Evolutionary conservation across 805 yeast genomes (phyloP).

Genomic region (Candida nitratophila): DNA sequence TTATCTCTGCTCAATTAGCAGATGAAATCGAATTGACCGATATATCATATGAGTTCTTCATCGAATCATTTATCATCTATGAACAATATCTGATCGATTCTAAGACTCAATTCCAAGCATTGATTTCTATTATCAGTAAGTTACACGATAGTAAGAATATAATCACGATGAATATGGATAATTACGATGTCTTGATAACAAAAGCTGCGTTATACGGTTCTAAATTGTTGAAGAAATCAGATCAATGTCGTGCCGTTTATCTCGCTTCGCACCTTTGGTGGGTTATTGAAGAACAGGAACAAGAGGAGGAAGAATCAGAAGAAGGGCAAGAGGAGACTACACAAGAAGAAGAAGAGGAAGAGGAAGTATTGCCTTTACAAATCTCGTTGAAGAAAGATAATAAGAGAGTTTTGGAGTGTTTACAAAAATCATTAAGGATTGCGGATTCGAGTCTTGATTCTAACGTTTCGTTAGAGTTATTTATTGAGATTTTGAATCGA

Average conservation of each 20-base stretch:
- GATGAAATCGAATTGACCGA: slow-evolving; percentile 70
- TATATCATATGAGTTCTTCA: slow-evolving; percentile 80
- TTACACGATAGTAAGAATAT: slow-evolving; percentile 36
- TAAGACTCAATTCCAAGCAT: slow-evolving; percentile 40
- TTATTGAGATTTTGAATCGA: slow-evolving; percentile 83
- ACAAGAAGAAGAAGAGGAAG: slow-evolving; percentile 23
- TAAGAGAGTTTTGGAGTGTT: slow-evolving; percentile 82
- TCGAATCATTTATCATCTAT: slow-evolving; percentile 78
- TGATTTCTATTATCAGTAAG: slow-evolving; percentile 39
- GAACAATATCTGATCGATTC: slow-evolving; percentile 55
- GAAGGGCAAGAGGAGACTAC: slow-evolving; percentile 39
- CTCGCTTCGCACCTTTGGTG: slow-evolving; percentile 91
- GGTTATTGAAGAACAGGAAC: slow-evolving; percentile 55
- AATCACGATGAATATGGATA: slow-evolving; percentile 37
- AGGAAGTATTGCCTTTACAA: slow-evolving; percentile 9
- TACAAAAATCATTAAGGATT: slow-evolving; percentile 79
- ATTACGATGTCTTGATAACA: slow-evolving; percentile 75
- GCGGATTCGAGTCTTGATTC: slow-evolving; percentile 93
- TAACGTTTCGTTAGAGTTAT: slow-evolving; percentile 66
- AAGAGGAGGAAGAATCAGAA: slow-evolving; percentile 30
- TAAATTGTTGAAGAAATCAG: slow-evolving; percentile 82
- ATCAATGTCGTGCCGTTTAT: slow-evolving; percentile 89
- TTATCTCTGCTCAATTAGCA: slow-evolving; percentile 67
- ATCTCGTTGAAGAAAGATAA: slow-evolving; percentile 31
- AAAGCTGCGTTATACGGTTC: slow-evolving; percentile 85